Percentiles rank a stretch among this genome's conserved stretches.
These are phyloP conservation scores for Vishniacozyma victoriae DNA, from an alignment of 768 basidiomycete species.

Conservation along the genomic window DNA sequence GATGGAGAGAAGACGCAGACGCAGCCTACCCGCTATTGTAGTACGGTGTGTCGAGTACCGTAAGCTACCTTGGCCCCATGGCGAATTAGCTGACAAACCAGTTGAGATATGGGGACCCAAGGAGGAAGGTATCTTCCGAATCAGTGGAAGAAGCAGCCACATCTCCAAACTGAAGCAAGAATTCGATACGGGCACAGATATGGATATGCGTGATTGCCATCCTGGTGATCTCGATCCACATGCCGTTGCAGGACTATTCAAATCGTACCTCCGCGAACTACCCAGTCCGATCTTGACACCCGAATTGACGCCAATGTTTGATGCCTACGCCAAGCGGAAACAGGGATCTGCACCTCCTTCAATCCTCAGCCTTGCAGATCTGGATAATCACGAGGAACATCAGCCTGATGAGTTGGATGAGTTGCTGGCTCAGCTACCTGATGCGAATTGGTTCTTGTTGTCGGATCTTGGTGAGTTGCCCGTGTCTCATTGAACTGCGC, in stretches of 20 bases:
- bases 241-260: conserved; percentile 86
- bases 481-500: not conserved
- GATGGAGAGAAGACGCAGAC: conserved; percentile 20
- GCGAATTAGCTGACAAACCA: conserved; percentile 5
- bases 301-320: conserved; percentile 66
- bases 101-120: conserved; percentile 44
- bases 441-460: conserved; percentile 76
- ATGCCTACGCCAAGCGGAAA: conserved; percentile 62
- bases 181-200: conserved; percentile 84
- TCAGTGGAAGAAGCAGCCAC: conserved; percentile 78
- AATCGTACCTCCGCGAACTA: conserved; percentile 87
- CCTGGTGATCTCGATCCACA: conserved; percentile 91
- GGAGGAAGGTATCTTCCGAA: conserved; percentile 53
- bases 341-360: conserved; percentile 46
- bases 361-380: conserved; percentile 4
- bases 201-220: conserved; percentile 67
- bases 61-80: conserved; percentile 12
- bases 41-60: conserved; percentile 41
- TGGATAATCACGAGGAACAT: conserved; percentile 1
- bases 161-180: conserved; percentile 66
- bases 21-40: conserved; percentile 38
- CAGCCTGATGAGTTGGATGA: conserved; percentile 51
- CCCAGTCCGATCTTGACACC: conserved; percentile 79
- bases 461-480: conserved; percentile 62
- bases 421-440: conserved; percentile 64